Base-by-base conservation (phyloP, 2,329 filamentous ascomycete genomes). In the Sporothrix euskadiensis region DNA sequence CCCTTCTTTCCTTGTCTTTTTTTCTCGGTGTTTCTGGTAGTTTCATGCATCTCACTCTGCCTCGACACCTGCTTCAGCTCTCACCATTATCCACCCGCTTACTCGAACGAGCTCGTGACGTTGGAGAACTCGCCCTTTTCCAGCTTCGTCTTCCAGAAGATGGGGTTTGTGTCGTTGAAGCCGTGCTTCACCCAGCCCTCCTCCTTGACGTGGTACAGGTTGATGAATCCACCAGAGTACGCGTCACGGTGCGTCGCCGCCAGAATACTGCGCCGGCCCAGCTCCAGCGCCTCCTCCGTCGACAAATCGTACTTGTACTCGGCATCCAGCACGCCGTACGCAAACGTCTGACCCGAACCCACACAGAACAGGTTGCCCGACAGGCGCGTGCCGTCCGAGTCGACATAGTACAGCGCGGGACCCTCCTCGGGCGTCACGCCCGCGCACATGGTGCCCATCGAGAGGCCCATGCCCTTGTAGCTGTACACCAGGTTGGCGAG, bases 101-200 rank as follows among this genome's bases (percentile, higher is more conserved):
- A 89, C n/a, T 88, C 88, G 81, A 97, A 82, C 79, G 90, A 85
- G 79, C 92, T 93, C 74, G 93, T 97, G 71, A 98, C 94, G 82
- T 98, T 98, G 76, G 92, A 95, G 83, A 99, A 99, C 86, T 99
- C 96, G 83, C 94, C 94, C 89, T 97, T 97, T 83, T 97, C 92
- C 80, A 99, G 85, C 90, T 99, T 99, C 69, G 94, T 98, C 88
- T 97, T 92, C 96, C 96, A 99, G 91, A 99, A 99, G 81, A 98
- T 97, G 61, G 95, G 95, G 87, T 98, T 98, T 78, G 95, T 98
- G 83, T 99, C 96, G 81, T 87, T 94, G 88, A 99, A 99, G 76
- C 96, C 96, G 81, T 98, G 95, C 89, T 97, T 97, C 80, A 97
- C 94, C 96, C 96, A 99, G 79, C 96, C 96, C 76, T 94, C 92